Conservation (phyloP, 257 asterid genomes). For the Linaria vulgaris region DNA sequence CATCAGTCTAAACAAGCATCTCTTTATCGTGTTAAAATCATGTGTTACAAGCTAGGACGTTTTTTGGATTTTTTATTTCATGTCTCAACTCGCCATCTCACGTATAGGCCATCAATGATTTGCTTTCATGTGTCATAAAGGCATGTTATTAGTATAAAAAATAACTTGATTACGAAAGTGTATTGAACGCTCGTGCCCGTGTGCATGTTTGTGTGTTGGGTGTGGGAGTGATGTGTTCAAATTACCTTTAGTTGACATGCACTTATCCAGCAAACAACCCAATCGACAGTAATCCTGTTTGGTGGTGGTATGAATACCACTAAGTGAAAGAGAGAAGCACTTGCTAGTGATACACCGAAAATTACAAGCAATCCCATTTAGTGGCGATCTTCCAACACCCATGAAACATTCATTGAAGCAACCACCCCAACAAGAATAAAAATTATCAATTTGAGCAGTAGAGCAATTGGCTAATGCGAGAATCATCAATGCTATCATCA, state of each 20-base stretch:
- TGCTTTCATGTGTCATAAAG: too few species aligned
- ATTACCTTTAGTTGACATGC: conserved; percentile 36
- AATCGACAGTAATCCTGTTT: conserved; percentile 41
- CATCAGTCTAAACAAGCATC: too few species aligned
- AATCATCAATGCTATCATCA: conserved; percentile 23
- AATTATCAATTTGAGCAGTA: conserved; percentile 14
- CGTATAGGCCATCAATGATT: too few species aligned
- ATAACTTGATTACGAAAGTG: too few species aligned
- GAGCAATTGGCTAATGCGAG: conserved; percentile 17
- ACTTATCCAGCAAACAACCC: conserved; percentile 38
- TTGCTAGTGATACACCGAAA: conserved; percentile 35
- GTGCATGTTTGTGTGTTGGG: too few species aligned
- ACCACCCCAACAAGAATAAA: conserved; percentile 58
- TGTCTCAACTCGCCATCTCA: too few species aligned
- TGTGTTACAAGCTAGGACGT: too few species aligned
- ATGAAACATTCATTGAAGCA: conserved; percentile 36
- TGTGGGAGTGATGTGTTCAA: neutral
- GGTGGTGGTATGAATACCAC: too few species aligned
- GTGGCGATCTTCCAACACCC: neutral
- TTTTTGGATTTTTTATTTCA: too few species aligned
- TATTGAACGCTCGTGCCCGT: too few species aligned
- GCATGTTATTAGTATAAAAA: too few species aligned
- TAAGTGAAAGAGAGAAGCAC: conserved; percentile 41
- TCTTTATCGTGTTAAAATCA: too few species aligned
- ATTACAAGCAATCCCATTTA: conserved; percentile 35